phyloP scores from a whole-genome alignment of 2,329 filamentous ascomycete genomes.

The Paramyrothecium sp. region DNA sequence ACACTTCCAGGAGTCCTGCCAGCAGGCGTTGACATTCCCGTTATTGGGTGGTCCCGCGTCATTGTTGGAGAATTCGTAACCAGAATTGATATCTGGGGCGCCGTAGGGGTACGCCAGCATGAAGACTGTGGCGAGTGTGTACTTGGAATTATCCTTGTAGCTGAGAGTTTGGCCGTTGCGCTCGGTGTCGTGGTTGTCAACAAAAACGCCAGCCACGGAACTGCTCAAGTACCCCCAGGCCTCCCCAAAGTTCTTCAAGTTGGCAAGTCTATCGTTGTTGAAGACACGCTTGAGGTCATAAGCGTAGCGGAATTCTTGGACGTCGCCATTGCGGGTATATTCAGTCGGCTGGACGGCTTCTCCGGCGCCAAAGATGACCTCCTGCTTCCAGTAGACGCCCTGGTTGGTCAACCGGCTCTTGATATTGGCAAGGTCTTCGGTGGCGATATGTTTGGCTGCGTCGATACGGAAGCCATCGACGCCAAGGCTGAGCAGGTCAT shows the following conservation, averaged over 20 bases:
- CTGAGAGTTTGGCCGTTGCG: neutral
- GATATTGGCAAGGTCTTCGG: neutral
- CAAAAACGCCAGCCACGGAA: neutral
- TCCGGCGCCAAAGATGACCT: neutral
- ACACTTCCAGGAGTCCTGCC: neutral
- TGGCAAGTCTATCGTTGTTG: neutral
- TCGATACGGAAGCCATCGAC: neutral
- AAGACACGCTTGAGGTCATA: neutral
- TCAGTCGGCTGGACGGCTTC: neutral
- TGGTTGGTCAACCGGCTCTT: neutral
- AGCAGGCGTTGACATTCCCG: neutral
- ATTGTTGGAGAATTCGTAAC: neutral
- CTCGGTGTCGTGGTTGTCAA: constrained; percentile 1
- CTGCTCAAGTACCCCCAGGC: neutral
- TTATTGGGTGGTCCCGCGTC: neutral
- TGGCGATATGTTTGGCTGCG: neutral
- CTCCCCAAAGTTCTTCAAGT: neutral
- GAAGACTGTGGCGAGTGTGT: neutral
- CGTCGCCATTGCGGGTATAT: neutral
- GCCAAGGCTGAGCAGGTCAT: neutral
- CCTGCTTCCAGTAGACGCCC: neutral
- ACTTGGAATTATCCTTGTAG: neutral
- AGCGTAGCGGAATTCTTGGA: constrained; percentile 1
- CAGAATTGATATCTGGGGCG: neutral
- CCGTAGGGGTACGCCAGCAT: neutral